These are phyloP conservation scores for Austroboletus eburneus DNA, from an alignment of 768 basidiomycete species.

Conservation along the genomic window DNA sequence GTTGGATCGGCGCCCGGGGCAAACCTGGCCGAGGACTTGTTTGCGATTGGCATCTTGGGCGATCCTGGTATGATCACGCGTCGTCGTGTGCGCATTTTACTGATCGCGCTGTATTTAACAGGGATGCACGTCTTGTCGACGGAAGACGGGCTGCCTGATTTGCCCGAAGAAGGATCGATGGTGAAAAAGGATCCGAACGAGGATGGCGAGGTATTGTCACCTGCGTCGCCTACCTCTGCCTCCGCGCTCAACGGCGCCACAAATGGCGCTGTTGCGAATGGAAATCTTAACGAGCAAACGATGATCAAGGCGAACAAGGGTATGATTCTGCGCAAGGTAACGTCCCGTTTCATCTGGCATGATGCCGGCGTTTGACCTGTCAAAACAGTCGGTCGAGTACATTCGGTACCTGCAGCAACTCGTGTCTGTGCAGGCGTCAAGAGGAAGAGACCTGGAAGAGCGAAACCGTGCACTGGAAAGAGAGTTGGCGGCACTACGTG, in stretches of 20 bases:
- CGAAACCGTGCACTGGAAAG: constrained; percentile 47
- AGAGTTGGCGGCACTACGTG: constrained; percentile 26
- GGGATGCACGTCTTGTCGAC: constrained; percentile 23
- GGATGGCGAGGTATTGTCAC: constrained; percentile 22
- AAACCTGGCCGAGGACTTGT: constrained; percentile 18
- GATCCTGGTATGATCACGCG: constrained; percentile 15
- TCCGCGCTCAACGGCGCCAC: constrained; percentile 6
- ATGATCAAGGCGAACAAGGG: constrained; percentile 92
- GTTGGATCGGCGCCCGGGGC: constrained; percentile 10
- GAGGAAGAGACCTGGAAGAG: constrained; percentile 76
- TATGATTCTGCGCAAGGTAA: constrained; percentile 81
- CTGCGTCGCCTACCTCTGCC: constrained; percentile 20
- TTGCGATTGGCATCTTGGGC: constrained; percentile 14
- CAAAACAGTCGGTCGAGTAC: constrained; percentile 42
- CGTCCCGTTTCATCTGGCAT: background rate
- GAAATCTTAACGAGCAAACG: constrained; percentile 28
- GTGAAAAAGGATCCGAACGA: constrained; percentile 30
- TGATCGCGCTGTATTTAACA: background rate
- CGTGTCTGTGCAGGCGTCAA: constrained; percentile 70
- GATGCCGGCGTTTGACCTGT: background rate
- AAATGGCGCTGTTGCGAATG: constrained; percentile 8
- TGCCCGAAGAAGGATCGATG: constrained; percentile 25
- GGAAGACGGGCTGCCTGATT: constrained; percentile 26
- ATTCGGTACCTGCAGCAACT: constrained; percentile 82
- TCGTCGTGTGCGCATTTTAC: background rate